Conservation (phyloP, 345 rosid genomes). For the Populus davidiana region DNA sequence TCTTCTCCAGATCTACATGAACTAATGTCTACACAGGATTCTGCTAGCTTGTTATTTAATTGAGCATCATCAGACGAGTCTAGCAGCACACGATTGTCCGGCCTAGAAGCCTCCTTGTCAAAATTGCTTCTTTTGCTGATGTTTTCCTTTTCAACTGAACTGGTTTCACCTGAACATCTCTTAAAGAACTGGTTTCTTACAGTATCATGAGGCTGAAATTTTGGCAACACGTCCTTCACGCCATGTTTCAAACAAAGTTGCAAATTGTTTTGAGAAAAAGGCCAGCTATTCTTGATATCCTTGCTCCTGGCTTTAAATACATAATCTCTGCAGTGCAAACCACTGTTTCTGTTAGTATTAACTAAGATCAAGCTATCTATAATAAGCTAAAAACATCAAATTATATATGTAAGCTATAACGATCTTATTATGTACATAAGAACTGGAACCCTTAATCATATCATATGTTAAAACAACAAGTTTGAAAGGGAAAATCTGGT, state of each 20-base stretch:
- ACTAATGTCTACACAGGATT: slow-evolving; percentile 35
- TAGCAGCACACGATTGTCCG: slow-evolving; percentile 22
- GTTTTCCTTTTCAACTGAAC: slow-evolving; percentile 32
- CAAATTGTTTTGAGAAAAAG: slow-evolving; percentile 69
- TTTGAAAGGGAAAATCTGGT: slow-evolving; percentile 13
- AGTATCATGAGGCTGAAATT: slow-evolving; percentile 54
- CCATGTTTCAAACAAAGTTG: slow-evolving; percentile 87
- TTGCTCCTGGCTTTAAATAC: slow-evolving; percentile 64
- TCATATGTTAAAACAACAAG: slow-evolving; percentile 24
- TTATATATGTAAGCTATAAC: neutral
- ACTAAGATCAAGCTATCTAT: neutral
- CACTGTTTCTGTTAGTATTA: slow-evolving; percentile 5
- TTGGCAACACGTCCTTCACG: slow-evolving; percentile 79
- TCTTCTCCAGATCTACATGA: slow-evolving; percentile 45
- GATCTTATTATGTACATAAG: neutral
- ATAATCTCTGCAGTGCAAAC: slow-evolving; percentile 74
- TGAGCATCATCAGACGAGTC: slow-evolving; percentile 33
- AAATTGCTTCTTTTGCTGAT: slow-evolving; percentile 17
- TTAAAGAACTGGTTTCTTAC: slow-evolving; percentile 37
- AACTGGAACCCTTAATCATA: slow-evolving; percentile 12
- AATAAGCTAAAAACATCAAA: neutral
- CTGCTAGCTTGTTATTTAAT: slow-evolving; percentile 29
- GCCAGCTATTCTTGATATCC: slow-evolving; percentile 85
- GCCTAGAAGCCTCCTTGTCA: slow-evolving; percentile 27
- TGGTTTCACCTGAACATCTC: slow-evolving; percentile 37